These are phyloP conservation scores for Gynostemma pentaphyllum DNA, from an alignment of 306 rosid species.

Conservation along the genomic window DNA sequence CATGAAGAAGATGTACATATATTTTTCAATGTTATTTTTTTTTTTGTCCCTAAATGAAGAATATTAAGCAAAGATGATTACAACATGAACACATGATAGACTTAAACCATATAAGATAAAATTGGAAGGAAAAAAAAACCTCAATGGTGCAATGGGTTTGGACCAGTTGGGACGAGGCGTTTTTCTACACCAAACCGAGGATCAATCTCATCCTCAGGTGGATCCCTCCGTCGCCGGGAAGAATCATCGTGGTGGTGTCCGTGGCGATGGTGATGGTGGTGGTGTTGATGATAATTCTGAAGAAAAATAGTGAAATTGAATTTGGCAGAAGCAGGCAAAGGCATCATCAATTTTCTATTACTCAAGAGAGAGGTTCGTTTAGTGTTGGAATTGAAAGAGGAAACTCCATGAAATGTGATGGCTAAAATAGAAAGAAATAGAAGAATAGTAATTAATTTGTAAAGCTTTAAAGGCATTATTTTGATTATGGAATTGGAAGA, in stretches of 20 bases:
- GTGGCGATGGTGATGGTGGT: constrained; percentile 1
- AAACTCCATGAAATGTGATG: constrained; percentile 24
- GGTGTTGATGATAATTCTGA: constrained; percentile 18
- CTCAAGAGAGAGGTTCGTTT: background rate
- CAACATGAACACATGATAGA: constrained; percentile 4
- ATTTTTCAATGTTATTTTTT: background rate
- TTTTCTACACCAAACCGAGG: constrained; percentile 64
- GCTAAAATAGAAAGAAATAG: constrained; percentile 32
- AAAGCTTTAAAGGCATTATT: constrained; percentile 32
- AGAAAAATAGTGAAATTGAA: constrained; percentile 53
- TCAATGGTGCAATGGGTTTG: constrained; percentile 97
- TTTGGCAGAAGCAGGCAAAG: no score
- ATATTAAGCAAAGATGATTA: background rate
- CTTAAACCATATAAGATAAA: background rate
- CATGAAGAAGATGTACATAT: background rate
- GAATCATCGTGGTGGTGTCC: constrained; percentile 11
- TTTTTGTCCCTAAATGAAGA: constrained; percentile 1
- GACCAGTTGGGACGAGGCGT: constrained; percentile 92
- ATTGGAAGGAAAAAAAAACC: constrained; percentile 2
- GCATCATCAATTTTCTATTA: constrained; percentile 36
- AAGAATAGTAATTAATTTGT: constrained; percentile 26
- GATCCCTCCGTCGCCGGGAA: background rate
- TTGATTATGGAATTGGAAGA: constrained; percentile 5
- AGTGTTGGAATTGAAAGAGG: constrained; percentile 7
- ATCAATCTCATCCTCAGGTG: constrained; percentile 28